These are phyloP conservation scores for Pisolithus sp. DNA, from an alignment of 768 basidiomycete species.

Conservation along the genomic window DNA sequence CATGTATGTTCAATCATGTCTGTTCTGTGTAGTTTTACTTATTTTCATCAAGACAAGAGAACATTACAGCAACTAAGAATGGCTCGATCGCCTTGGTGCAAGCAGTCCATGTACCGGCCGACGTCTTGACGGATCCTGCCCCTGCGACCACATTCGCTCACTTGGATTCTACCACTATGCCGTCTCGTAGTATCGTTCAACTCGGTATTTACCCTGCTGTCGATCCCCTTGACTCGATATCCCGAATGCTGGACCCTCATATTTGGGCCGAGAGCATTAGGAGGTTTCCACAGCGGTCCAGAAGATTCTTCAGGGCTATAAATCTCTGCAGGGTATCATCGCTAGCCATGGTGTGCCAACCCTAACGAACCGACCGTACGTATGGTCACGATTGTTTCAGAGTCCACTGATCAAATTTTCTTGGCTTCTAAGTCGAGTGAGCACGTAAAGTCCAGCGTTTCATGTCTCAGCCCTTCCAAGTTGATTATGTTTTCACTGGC, in stretches of 20 bases:
- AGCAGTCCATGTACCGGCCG: constrained; percentile 99
- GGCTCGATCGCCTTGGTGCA: constrained; percentile 99
- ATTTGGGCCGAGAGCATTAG: constrained; percentile 93
- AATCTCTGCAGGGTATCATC: constrained; percentile 98
- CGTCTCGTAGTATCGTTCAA: too few species aligned
- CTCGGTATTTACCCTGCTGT: too few species aligned
- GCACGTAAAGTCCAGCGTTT: constrained; percentile 98
- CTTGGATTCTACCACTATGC: too few species aligned
- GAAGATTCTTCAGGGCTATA: constrained; percentile 97
- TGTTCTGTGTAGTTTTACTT: neutral
- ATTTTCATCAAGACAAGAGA: constrained; percentile 73
- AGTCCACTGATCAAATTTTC: neutral
- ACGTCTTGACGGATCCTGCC: too few species aligned
- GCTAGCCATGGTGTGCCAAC: constrained; percentile 99
- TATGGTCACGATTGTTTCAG: neutral
- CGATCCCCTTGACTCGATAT: constrained; percentile 99
- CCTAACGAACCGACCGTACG: constrained; percentile 83
- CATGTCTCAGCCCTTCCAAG: constrained; percentile 99
- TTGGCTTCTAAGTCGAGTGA: constrained; percentile 70
- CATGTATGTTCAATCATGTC: constrained; percentile 57
- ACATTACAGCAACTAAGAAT: constrained; percentile 99
- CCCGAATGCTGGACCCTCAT: constrained; percentile 99
- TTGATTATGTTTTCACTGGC: constrained; percentile 99
- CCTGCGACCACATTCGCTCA: too few species aligned
- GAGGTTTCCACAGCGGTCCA: constrained; percentile 93